phyloP scores from a whole-genome alignment of 2,329 filamentous ascomycete species.

The Coleophoma cylindrospora region DNA sequence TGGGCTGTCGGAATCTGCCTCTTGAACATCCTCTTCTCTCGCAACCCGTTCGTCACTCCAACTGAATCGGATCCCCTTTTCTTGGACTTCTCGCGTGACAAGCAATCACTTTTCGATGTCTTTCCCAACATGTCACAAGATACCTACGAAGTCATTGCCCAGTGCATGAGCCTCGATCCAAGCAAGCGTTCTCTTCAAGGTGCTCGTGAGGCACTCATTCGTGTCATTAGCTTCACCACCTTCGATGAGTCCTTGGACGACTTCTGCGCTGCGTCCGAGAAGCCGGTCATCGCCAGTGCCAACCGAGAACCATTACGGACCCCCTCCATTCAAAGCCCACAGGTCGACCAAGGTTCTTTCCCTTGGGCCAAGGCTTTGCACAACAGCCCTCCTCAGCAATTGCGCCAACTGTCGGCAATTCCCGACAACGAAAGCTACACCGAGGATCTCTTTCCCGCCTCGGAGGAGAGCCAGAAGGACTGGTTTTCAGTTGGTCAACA shows the following conservation, averaged over 20 bases:
- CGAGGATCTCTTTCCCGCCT: constrained; percentile 81
- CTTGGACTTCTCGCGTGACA: constrained; percentile 87
- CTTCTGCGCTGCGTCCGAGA: constrained; percentile 75
- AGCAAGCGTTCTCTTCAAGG: constrained; percentile 77
- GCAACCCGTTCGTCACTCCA: constrained; percentile 91
- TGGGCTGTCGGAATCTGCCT: constrained; percentile 98
- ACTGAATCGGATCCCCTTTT: constrained; percentile 90
- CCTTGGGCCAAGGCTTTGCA: constrained; percentile 93
- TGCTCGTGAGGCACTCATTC: constrained; percentile 71
- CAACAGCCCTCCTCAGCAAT: constrained; percentile 62
- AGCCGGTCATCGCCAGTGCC: constrained; percentile 72
- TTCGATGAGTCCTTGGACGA: constrained; percentile 89
- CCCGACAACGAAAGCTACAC: constrained; percentile 68
- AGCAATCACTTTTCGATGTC: constrained; percentile 94
- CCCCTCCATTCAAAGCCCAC: constrained; percentile 86
- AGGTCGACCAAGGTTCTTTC: constrained; percentile 77
- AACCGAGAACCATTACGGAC: constrained; percentile 95
- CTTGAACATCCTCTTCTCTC: constrained; percentile 92
- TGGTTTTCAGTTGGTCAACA: constrained; percentile 76
- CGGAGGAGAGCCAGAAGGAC: constrained; percentile 61
- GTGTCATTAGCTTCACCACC: constrained; percentile 86
- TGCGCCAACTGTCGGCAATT: constrained; percentile 83
- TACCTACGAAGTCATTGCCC: constrained; percentile 86
- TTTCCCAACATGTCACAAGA: constrained; percentile 99
- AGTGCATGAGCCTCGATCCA: constrained; percentile 89